Evolutionary conservation across 768 basidiomycete species (phyloP), one percentile per base, ranked within the genome.

Genomic region (Naganishia randhawae): DNA sequence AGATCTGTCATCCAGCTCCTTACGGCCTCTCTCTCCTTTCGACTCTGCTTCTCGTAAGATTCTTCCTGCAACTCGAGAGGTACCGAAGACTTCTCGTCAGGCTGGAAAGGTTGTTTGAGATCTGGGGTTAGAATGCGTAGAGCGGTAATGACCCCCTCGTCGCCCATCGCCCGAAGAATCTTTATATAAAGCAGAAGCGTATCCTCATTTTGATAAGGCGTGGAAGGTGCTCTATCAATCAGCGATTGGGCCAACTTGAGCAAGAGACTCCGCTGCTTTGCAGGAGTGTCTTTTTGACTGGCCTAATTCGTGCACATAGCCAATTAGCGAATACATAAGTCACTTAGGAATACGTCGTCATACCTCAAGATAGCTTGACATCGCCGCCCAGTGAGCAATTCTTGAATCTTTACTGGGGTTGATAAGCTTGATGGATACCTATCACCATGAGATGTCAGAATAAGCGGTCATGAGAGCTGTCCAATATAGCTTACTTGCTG

Each of bases 281-380:
- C 54, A 5, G 64, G 48, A 27, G 52, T 66, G 55, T 29, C 10
- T 14, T 27, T 62, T 39, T 65, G 35, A 29, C 33, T 42, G 39
- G 62, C 54, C 68, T 69, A 29, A n/a, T 19, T 62, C 11, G 11
- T 4, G n/a, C 7, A 8, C 6, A n/a, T 29, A 33, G 39, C 19
- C n/a, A 13, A n/a, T 16, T 29, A 16, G 35, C 13, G n/a, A 5
- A 8, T 7, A n/a, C 19, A 3, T 8, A 11, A 37, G 39, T 25
- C 7, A 29, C 17, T 22, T 27, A n/a, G n/a, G n/a, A n/a, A n/a
- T n/a, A n/a, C n/a, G n/a, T n/a, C n/a, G 22, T 31, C 69, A 14
- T 50, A 66, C 69, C 33, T 70, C 65, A 8, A 66, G 55, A 50
- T 70, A 70, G 29, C 33, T 31, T 39, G 65, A 53, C 57, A 67